Conservation (phyloP, 208 protist species). For the Crithidia expoeki region DNA sequence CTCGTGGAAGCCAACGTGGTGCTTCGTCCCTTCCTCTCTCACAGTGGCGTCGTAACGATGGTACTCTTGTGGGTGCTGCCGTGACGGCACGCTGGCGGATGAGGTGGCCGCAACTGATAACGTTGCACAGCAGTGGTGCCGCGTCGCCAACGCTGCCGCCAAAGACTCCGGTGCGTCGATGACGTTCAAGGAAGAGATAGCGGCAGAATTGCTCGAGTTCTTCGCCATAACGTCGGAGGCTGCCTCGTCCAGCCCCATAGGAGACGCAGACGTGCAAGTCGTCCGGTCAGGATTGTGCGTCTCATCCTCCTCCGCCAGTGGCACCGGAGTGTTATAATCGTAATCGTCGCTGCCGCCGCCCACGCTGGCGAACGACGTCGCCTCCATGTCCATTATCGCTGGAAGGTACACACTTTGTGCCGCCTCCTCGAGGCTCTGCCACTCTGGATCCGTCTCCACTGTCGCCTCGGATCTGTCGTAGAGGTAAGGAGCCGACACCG, state of each 20-base stretch:
- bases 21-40: not conserved
- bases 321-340: too few relatives aligned
- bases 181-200: not conserved
- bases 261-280: not conserved
- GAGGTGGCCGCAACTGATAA: not conserved
- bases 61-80: not conserved
- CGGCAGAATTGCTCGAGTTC: not conserved
- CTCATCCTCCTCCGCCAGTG: too few relatives aligned
- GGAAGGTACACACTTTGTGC: slow-evolving; percentile 29
- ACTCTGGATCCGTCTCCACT: slow-evolving; percentile 44
- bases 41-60: not conserved
- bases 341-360: slow-evolving; percentile 2
- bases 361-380: not conserved
- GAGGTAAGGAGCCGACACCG: not conserved
- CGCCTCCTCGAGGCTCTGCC: slow-evolving; percentile 42
- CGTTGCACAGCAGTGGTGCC: not conserved
- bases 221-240: not conserved
- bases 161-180: slow-evolving; percentile 1
- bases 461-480: not conserved
- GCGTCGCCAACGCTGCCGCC: not conserved
- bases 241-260: not conserved
- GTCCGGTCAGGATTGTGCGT: not conserved
- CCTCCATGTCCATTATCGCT: slow-evolving; percentile 4
- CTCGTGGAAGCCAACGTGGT: not conserved
- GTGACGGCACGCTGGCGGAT: slow-evolving; percentile 3